Evolutionary conservation across 1,139 yeast genomes (phyloP).

Genomic region (Hyphopichia burtonii): DNA sequence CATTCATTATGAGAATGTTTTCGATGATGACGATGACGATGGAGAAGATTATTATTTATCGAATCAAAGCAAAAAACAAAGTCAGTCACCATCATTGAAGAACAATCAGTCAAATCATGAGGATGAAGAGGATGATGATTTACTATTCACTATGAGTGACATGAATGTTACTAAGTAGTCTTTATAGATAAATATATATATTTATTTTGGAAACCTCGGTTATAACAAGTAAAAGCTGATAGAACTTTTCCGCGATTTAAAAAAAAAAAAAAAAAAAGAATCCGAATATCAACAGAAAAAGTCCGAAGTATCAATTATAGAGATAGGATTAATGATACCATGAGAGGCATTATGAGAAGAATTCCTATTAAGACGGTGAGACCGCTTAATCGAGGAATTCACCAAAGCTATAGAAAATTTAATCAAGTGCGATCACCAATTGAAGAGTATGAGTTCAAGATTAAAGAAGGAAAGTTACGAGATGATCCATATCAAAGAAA

Average conservation of each 20-base stretch:
- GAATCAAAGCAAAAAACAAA: constrained; percentile 2
- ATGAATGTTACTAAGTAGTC: constrained; percentile 53
- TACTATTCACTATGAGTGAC: constrained; percentile 87
- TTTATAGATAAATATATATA: not conserved
- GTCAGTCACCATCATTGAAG: not conserved
- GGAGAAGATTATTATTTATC: constrained; percentile 22
- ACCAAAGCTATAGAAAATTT: not conserved
- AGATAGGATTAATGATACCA: too few species aligned
- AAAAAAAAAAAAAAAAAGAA: too few species aligned
- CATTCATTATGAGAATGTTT: constrained; percentile 49
- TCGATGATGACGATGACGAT: constrained; percentile 54
- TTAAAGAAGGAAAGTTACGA: constrained; percentile 49
- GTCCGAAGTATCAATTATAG: too few species aligned
- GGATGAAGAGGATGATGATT: constrained; percentile 74
- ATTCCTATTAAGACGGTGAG: not conserved
- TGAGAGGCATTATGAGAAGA: too few species aligned
- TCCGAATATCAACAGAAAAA: too few species aligned
- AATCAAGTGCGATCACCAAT: constrained; percentile 40
- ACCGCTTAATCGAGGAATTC: not conserved
- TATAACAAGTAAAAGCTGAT: too few species aligned
- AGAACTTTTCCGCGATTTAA: too few species aligned
- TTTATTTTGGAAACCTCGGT: not conserved
- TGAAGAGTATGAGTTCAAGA: constrained; percentile 59
- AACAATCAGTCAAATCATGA: constrained; percentile 7
- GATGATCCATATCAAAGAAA: constrained; percentile 70